Base-by-base conservation (phyloP, 768 basidiomycete species). In the Polyporus arcularius region DNA sequence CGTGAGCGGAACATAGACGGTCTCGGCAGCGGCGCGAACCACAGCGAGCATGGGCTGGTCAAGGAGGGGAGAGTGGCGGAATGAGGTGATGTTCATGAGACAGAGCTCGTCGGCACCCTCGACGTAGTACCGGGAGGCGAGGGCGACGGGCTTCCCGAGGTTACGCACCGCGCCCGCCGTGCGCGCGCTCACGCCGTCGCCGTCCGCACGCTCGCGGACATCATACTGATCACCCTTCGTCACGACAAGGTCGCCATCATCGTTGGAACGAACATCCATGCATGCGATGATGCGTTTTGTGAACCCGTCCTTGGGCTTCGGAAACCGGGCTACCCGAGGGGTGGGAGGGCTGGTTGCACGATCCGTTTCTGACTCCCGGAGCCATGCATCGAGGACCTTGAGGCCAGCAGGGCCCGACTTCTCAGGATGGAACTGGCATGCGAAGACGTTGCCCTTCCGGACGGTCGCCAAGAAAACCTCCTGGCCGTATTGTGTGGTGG, bases 221-320 rank as follows among this genome's bases (percentile, higher is more conserved):
- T 98, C 94, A 76, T 99, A 99, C 73, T 97, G 97, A 74, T 99
- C 97, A 58, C 97, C 97, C 78, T 99, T 99, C 45, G 97, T 99
- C 1, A 99, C 97, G 60, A 99, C 95, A 55, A 99, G 86, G 73
- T 99, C 97, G 31, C 97, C 97, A 14, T 87, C 73, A 72, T 99
- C 97, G 74, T 98, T 98, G 18, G 95, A 86, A 47, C 97, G 89
- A 21, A 99, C 96, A 73, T 99, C 97, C 85, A 99, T 86, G 74
- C 96, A 98, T 15, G 97, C 96, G 64, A 98, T 85, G 71, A 99
- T 90, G 49, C 97, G 91, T 74, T 93, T 98, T 2, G 95, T 96
- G 62, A 96, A 85, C 11, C 85, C 82, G 71, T 93, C 85, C 55
- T 70, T 78, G 7, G 78, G 72, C 57, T 75, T 77, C 0, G 83